phyloP scores from a whole-genome alignment of 306 rosid genomes.

The Gleditsia sinensis region DNA sequence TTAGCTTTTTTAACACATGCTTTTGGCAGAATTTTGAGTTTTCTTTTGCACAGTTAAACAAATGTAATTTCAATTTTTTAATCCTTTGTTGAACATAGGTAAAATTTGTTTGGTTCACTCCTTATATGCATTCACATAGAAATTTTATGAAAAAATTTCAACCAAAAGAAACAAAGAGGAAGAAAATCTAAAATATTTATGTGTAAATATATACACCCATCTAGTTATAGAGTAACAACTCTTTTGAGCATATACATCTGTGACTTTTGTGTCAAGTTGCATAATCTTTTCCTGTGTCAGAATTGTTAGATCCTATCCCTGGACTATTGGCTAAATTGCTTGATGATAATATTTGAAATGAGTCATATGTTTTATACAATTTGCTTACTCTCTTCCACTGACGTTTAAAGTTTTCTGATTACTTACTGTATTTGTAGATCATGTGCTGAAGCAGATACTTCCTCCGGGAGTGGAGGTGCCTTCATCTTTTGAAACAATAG shows the following conservation, averaged over 20 bases:
- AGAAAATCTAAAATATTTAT: neutral
- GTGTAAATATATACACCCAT: neutral
- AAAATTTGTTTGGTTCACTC: neutral
- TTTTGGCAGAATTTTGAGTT: neutral
- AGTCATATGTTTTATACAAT: slow-evolving; percentile 17
- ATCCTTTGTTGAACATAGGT: too few species aligned
- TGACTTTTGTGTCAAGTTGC: neutral
- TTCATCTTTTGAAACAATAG: slow-evolving; percentile 93
- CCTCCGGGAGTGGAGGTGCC: slow-evolving; percentile 87
- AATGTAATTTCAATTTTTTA: neutral
- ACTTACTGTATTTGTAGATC: slow-evolving; percentile 57
- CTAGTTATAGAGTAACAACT: neutral
- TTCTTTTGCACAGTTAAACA: neutral
- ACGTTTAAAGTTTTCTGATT: neutral
- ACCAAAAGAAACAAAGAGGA: too few species aligned
- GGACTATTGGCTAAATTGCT: slow-evolving; percentile 1
- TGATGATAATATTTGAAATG: neutral
- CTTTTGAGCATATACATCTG: neutral
- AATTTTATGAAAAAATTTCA: neutral
- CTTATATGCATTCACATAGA: neutral
- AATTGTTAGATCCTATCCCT: neutral
- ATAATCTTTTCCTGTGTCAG: neutral
- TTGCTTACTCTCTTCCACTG: slow-evolving; percentile 8
- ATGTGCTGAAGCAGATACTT: slow-evolving; percentile 84
- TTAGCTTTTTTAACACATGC: neutral